Conservation (phyloP, 2,329 filamentous ascomycete genomes). For the Coleophoma cylindrospora region DNA sequence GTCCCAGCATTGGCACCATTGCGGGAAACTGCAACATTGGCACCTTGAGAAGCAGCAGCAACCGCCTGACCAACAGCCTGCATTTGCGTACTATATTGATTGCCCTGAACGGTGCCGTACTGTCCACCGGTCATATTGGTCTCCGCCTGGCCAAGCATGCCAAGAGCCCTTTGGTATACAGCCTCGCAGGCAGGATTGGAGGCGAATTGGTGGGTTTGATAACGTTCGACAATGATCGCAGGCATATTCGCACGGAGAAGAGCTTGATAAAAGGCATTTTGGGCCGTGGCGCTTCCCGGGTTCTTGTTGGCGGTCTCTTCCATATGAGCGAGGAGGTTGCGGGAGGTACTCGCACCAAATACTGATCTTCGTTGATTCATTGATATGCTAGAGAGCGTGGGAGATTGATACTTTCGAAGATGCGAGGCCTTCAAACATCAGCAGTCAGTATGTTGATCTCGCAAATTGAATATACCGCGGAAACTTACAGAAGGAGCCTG, state of each 20-base stretch:
- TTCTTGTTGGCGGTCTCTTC: conserved; percentile 94
- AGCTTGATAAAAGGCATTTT: conserved; percentile 91
- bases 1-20: conserved; percentile 46
- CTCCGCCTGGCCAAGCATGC: conserved; percentile 46
- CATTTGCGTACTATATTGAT: conserved; percentile 56
- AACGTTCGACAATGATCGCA: conserved; percentile 84
- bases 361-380: conserved; percentile 18
- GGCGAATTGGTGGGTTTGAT: conserved; percentile 81
- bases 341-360: conserved; percentile 28
- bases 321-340: conserved; percentile 71
- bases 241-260: conserved; percentile 90
- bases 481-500: conserved; percentile 9
- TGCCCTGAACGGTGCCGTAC: conserved; percentile 24
- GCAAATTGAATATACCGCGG: conserved; percentile 18
- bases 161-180: conserved; percentile 72
- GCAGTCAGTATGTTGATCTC: no score
- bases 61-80: conserved; percentile 80
- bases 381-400: conserved; percentile 2
- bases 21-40: conserved; percentile 50
- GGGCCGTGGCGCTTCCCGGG: conserved; percentile 77
- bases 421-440: conserved; percentile 4
- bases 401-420: conserved; percentile 11
- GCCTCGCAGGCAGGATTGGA: conserved; percentile 73
- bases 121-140: conserved; percentile 14
- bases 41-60: conserved; percentile 64